Conservation (phyloP, 225 moss, liverwort and hornwort genomes). For the Rhytidiadelphus loreus region DNA sequence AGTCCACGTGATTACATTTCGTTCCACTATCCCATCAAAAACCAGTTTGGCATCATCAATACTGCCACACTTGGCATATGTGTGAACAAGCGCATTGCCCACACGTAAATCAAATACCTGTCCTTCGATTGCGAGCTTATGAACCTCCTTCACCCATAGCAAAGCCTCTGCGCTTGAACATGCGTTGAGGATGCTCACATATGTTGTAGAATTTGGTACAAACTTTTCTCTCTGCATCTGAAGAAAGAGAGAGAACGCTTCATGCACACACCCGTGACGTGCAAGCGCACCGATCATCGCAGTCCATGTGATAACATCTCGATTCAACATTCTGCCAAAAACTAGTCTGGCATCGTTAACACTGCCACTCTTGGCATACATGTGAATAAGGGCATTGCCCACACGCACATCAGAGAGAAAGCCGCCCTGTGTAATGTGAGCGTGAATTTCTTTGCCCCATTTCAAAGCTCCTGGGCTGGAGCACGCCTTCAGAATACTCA, state of each 20-base stretch:
- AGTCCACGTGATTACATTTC: neutral
- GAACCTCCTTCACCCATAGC: neutral
- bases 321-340: neutral
- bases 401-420: neutral
- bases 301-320: neutral
- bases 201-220: neutral
- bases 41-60: neutral
- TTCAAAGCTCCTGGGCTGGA: neutral
- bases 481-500: neutral
- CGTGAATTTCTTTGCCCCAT: conserved; percentile 2
- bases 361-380: neutral
- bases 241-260: neutral
- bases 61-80: conserved; percentile 2
- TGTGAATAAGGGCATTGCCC: neutral
- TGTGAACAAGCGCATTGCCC: neutral
- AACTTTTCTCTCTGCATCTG: neutral
- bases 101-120: neutral
- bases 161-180: neutral
- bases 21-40: neutral
- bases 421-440: neutral
- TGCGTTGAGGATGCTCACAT: neutral
- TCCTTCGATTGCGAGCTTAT: neutral
- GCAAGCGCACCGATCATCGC: neutral
- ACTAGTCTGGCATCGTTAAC: neutral
- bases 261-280: neutral